Evolutionary conservation across 2,329 filamentous ascomycete species (phyloP).

Genomic region (Curvularia hawaiiensis): DNA sequence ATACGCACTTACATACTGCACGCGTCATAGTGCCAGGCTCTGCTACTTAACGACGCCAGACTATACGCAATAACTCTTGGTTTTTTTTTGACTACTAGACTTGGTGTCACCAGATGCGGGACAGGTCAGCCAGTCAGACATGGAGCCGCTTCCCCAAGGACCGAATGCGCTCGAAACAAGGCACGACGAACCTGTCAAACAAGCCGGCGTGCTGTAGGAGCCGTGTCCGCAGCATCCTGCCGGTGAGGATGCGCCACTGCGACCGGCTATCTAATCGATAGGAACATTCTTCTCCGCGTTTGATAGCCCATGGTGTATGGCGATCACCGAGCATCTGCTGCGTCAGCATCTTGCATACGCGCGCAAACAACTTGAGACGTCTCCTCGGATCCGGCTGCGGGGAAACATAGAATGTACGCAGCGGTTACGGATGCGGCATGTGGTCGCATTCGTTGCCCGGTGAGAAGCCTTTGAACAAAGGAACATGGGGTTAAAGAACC

Average conservation of each 20-base stretch:
- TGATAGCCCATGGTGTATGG: slow-evolving; percentile 6
- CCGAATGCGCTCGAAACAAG: slow-evolving; percentile 6
- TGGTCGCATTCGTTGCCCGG: not conserved
- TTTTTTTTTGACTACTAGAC: not conserved
- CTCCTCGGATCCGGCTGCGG: not conserved
- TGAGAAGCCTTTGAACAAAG: slow-evolving; percentile 2
- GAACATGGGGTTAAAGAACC: slow-evolving; percentile 3
- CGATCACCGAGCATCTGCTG: slow-evolving; percentile 4
- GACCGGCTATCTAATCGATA: slow-evolving; percentile 31
- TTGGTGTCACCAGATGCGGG: slow-evolving; percentile 5
- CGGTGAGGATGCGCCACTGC: slow-evolving; percentile 14
- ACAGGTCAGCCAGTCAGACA: not conserved
- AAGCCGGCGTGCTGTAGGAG: not conserved
- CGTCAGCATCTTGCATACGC: slow-evolving; percentile 11
- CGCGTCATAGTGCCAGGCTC: slow-evolving; percentile 5
- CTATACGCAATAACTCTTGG: slow-evolving; percentile 1
- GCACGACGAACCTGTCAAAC: slow-evolving; percentile 4
- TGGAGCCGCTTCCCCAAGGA: slow-evolving; percentile 1
- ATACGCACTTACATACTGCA: slow-evolving; percentile 5
- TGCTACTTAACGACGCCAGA: not conserved
- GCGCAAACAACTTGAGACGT: slow-evolving; percentile 4
- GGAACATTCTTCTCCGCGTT: slow-evolving; percentile 22
- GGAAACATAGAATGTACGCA: not conserved
- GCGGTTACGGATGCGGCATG: not conserved
- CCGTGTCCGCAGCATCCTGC: not conserved